phyloP scores from a whole-genome alignment of 2,329 filamentous ascomycete species.

The Meredithiella fracta region DNA sequence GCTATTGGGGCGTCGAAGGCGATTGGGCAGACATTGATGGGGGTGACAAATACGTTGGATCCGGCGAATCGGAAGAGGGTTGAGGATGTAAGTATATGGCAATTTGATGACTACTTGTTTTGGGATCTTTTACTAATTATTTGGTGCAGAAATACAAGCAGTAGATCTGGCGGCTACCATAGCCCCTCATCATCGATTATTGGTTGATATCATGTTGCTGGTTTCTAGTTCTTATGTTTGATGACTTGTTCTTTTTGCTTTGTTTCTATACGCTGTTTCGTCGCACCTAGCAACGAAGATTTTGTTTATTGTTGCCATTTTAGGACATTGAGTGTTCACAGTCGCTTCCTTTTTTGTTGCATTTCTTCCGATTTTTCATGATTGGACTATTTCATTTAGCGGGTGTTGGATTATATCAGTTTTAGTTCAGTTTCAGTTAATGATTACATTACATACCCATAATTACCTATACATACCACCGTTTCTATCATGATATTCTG shows the following conservation, averaged over 20 bases:
- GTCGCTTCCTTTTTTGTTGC: no score
- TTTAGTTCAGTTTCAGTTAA: background rate
- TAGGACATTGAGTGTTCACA: no score
- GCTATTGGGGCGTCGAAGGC: conserved; percentile 82
- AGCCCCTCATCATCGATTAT: no score
- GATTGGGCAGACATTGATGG: conserved; percentile 75
- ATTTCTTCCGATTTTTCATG: background rate
- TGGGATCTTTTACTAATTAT: background rate
- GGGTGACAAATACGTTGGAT: conserved; percentile 83
- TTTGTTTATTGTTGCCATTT: no score
- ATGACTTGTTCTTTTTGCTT: no score
- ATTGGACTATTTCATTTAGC: background rate
- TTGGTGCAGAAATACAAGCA: conserved; percentile 1
- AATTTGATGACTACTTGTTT: background rate
- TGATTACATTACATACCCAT: background rate
- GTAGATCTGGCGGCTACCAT: no score
- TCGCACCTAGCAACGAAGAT: no score
- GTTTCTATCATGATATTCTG: background rate
- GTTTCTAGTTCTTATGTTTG: no score
- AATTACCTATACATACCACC: background rate
- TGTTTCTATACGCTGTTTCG: no score
- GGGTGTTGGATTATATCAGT: background rate
- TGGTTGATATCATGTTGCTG: no score
- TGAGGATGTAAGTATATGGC: conserved; percentile 45
- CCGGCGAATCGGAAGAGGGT: conserved; percentile 62